Base-by-base conservation (phyloP, 208 protist genomes). In the Leishmania martiniquensis region DNA sequence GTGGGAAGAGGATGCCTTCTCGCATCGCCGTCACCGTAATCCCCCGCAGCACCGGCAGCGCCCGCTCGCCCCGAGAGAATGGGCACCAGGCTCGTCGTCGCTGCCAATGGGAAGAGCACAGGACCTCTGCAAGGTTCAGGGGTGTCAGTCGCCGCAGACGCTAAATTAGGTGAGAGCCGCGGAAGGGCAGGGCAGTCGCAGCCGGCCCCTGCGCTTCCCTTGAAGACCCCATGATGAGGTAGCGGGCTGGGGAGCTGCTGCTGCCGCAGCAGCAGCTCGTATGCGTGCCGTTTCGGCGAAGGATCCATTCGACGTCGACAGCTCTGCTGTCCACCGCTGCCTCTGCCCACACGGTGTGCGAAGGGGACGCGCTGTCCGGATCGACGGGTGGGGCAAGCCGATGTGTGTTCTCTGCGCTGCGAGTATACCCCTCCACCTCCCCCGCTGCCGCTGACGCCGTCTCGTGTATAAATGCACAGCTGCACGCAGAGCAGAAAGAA, bases 251-350 rank as follows among this genome's bases (percentile, higher is more conserved):
- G 22, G 29, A 47, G 15, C 29, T 57, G 66, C 66, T 67, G 62
- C 62, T 72, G 66, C 44, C 10, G 44, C 66, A 25, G 66, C 44
- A 54, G 66, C 66, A 10, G 68, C 49, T 72, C 68, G 29, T 37
- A 39, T 32, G 68, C 68, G 49, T 34, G 68, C 32, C 68, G 68
- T 32, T 72, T 72, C 17, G 44, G 25, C 29, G 68, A 72, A 29
- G 68, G 68, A 42, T 72, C 57, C 68, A 72, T 72, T 22, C 37
- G 68, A 57, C 13, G 29, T 15, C 9, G 32, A 57, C 65, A 69
- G 65, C 17, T 44, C 65, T 51, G 4, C 42, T n/a, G 42, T 20
- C 34, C 39, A 29, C 65, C 10, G 42, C 5, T 49, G 37, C 25
- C 42, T 9, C 34, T 7, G 42, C 49, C 49, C 10, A 45, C 25